Evolutionary conservation across 1,284 basidiomycete species (phyloP), one percentile per base, ranked within the genome.

Genomic region (Porodaedalea pini): DNA sequence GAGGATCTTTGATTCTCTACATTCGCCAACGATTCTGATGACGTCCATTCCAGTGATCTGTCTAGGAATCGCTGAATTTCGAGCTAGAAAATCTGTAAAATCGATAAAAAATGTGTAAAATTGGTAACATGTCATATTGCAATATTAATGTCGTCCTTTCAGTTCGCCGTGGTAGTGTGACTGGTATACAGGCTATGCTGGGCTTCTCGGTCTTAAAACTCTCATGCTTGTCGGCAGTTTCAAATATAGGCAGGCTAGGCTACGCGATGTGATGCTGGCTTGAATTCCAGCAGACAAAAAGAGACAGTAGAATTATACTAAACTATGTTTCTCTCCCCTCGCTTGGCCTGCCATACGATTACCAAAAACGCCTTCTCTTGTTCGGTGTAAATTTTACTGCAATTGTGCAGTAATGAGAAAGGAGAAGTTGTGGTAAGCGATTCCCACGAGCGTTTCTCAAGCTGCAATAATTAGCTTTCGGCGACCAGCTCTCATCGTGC

Each of bases 1-100:
- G 31, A n/a, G 11, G 3, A 19, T 29, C n/a, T 37, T 25, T 31
- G 21, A 11, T 29, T n/a, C 29, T 37, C 31, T 49, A 6, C 4
- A 11, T 15, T 47, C 45, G 45, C 25, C 31, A 17, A 23, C 37
- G 49, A 45, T 21, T 43, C 21, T 34, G 29, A 49, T 40, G 4
- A 10, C 43, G 29, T 36, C 21, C 19, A 31, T 53, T 43, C 4
- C 54, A 62, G 61, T 21, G 61, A 58, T 51, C 65, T 71, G 13
- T 40, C 61, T 7, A 57, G 61, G 43, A 44, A 32, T 57, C 50
- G 56, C n/a, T 53, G n/a, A 44, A 47, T 44, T 25, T 17, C 39
- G 27, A n/a, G 11, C 5, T 29, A 10, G 27, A 57, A 41, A 56
- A 25, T 23, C 25, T 43, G 31, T 21, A 45, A 40, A 54, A 4